These are phyloP conservation scores for Heterobasidion occidentale DNA, from an alignment of 1,284 basidiomycete species.

Conservation along the genomic window DNA sequence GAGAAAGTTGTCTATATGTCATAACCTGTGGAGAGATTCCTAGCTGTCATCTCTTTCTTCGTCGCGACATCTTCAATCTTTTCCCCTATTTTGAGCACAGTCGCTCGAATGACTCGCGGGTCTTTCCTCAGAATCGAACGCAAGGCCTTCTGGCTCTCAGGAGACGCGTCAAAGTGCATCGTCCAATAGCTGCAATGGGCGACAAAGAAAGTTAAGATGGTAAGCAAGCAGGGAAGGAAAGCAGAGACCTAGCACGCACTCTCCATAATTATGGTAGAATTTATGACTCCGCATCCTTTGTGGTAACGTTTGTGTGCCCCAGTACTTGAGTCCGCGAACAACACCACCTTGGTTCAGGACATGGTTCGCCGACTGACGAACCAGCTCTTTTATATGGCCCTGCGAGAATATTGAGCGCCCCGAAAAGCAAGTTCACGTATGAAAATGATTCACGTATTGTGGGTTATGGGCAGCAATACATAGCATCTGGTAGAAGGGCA, in stretches of 20 bases:
- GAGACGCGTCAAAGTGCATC: conserved; percentile 83
- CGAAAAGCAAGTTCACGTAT: neutral
- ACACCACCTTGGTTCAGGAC: conserved; percentile 76
- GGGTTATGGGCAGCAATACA: conserved; percentile 69
- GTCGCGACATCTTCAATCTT: conserved; percentile 47
- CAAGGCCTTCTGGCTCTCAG: conserved; percentile 56
- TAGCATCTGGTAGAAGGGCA: conserved; percentile 80
- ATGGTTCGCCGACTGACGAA: conserved; percentile 65
- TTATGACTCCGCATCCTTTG: conserved; percentile 72
- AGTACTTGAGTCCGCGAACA: conserved; percentile 70
- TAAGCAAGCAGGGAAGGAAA: neutral
- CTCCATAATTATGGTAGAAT: conserved; percentile 56
- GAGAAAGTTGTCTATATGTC: neutral
- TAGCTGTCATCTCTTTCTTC: neutral
- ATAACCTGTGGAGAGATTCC: neutral
- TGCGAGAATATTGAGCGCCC: conserved; percentile 21
- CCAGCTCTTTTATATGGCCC: conserved; percentile 73
- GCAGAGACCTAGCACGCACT: conserved; percentile 46
- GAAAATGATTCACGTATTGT: conserved; percentile 50
- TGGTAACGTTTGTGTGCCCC: conserved; percentile 69
- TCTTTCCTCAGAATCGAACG: conserved; percentile 66
- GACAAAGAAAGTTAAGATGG: neutral
- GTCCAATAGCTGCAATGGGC: conserved; percentile 69
- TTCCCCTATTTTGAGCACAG: conserved; percentile 73
- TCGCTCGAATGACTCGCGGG: conserved; percentile 79